A percentile compares a stretch with the other conserved stretches of the same genome.
phyloP scores from a whole-genome alignment of 139 green algal species.

The Helicosporidium sp. region DNA sequence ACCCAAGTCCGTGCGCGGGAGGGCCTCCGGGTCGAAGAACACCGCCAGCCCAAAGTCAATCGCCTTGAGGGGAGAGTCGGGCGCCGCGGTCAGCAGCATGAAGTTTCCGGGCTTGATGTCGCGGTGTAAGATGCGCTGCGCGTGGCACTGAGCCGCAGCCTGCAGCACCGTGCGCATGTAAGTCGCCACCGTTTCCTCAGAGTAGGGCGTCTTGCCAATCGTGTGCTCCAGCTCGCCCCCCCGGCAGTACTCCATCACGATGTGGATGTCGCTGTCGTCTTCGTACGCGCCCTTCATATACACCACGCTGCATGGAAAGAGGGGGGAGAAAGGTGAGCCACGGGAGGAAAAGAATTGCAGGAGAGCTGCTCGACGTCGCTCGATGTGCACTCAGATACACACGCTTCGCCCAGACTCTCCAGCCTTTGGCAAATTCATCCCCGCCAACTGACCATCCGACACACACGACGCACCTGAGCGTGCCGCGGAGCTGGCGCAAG shows the following conservation, averaged over 20 bases:
- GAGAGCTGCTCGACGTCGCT: no score
- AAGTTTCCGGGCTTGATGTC: constrained; percentile 79
- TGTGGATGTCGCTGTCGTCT: constrained; percentile 52
- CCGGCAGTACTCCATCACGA: constrained; percentile 70
- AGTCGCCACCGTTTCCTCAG: constrained; percentile 44
- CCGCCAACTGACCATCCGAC: no score
- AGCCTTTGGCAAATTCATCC: background rate
- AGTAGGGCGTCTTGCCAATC: constrained; percentile 48
- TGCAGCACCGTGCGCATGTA: constrained; percentile 29
- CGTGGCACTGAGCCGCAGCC: constrained; percentile 26
- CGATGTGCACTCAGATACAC: no score
- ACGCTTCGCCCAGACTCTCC: no score
- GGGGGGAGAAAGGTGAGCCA: no score
- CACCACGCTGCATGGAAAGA: constrained; percentile 47
- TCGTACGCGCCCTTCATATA: constrained; percentile 53
- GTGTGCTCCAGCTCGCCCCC: constrained; percentile 60
- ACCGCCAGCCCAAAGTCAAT: constrained; percentile 82
- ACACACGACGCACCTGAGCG: constrained; percentile 20
- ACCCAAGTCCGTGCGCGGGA: constrained; percentile 57
- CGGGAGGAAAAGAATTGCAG: no score
- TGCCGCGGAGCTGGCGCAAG: constrained; percentile 43
- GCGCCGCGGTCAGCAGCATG: constrained; percentile 52
- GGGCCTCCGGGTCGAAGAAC: constrained; percentile 47
- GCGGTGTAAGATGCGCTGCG: constrained; percentile 47
- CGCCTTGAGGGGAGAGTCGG: constrained; percentile 57